Evolutionary conservation across 495 filamentous ascomycete genomes (phyloP).

Genomic region (Penicillium malachiteum): DNA sequence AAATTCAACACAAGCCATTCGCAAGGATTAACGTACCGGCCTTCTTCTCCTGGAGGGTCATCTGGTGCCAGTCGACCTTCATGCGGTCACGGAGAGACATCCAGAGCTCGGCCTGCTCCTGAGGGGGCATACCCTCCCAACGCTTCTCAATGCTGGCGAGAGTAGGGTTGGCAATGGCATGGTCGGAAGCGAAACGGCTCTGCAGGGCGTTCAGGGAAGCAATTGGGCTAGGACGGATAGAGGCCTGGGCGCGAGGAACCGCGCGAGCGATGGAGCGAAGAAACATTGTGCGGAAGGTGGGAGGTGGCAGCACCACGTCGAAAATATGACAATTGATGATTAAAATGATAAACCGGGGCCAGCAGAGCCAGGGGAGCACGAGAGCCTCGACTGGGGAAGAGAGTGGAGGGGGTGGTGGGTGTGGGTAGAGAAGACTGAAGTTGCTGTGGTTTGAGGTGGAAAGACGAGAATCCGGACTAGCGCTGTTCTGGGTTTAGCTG

Average conservation of each 20-base stretch:
- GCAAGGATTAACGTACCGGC: constrained; percentile 71
- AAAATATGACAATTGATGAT: constrained; percentile 32
- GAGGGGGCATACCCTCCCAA: constrained; percentile 94
- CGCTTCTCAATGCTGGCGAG: constrained; percentile 98
- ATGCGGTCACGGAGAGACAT: constrained; percentile 96
- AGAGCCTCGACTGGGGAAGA: constrained; percentile 25
- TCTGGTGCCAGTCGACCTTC: constrained; percentile 93
- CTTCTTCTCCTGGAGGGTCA: constrained; percentile 97
- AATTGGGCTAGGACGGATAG: constrained; percentile 42
- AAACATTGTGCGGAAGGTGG: constrained; percentile 48
- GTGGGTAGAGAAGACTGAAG: constrained; percentile 34
- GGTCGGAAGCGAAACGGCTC: constrained; percentile 65
- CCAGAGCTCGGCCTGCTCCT: constrained; percentile 99
- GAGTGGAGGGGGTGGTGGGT: constrained; percentile 37
- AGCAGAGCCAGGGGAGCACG: constrained; percentile 23
- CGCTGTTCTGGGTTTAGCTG: constrained; percentile 37
- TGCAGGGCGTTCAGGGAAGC: constrained; percentile 50
- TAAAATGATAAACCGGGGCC: constrained; percentile 19
- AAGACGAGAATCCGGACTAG: constrained; percentile 46
- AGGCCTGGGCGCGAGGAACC: constrained; percentile 46
- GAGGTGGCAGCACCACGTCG: constrained; percentile 33
- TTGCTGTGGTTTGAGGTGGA: constrained; percentile 48
- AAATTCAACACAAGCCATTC: neutral
- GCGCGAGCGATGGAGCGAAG: constrained; percentile 46
- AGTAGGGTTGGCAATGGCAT: constrained; percentile 96